A percentile compares a stretch with the other conserved stretches of the same genome.
phyloP scores from a whole-genome alignment of 75 land plant species.

The Chamaecyparis obtusa region DNA sequence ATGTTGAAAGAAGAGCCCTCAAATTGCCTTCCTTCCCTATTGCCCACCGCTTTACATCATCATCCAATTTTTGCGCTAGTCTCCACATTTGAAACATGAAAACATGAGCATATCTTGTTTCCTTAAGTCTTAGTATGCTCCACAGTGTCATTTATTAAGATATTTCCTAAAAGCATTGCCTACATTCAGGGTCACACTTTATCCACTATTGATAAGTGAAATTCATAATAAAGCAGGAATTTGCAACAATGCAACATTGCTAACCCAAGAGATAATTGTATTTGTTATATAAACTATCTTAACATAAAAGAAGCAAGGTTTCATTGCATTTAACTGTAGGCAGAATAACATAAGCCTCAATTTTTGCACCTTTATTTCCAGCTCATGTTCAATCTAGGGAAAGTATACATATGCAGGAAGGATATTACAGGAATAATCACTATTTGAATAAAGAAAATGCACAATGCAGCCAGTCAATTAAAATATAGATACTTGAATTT shows the following conservation, averaged over 20 bases:
- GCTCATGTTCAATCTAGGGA: too few relatives aligned
- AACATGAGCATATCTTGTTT: background rate
- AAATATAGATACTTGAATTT: too few relatives aligned
- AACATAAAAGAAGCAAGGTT: too few relatives aligned
- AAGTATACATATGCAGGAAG: too few relatives aligned
- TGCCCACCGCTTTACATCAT: conserved; percentile 79
- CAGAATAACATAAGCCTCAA: too few relatives aligned
- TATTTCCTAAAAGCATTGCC: background rate
- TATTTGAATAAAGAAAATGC: too few relatives aligned
- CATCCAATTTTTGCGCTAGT: conserved; percentile 65
- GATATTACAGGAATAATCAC: too few relatives aligned
- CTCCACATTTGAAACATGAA: conserved; percentile 35
- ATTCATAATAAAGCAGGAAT: background rate
- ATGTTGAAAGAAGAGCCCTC: conserved; percentile 78
- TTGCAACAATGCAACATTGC: background rate
- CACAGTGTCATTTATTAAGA: background rate
- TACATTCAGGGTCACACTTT: background rate
- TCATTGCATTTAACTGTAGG: too few relatives aligned
- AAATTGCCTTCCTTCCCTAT: conserved; percentile 86
- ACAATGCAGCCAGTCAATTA: too few relatives aligned
- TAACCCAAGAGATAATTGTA: too few relatives aligned
- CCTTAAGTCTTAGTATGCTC: background rate
- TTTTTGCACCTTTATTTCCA: too few relatives aligned
- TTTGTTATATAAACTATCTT: too few relatives aligned
- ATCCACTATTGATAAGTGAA: background rate